A percentile compares a stretch with the other conserved stretches of the same genome.
Evolutionary conservation across 1,139 yeast genomes (phyloP).

Genomic region (Sugiyamaella japonica): DNA sequence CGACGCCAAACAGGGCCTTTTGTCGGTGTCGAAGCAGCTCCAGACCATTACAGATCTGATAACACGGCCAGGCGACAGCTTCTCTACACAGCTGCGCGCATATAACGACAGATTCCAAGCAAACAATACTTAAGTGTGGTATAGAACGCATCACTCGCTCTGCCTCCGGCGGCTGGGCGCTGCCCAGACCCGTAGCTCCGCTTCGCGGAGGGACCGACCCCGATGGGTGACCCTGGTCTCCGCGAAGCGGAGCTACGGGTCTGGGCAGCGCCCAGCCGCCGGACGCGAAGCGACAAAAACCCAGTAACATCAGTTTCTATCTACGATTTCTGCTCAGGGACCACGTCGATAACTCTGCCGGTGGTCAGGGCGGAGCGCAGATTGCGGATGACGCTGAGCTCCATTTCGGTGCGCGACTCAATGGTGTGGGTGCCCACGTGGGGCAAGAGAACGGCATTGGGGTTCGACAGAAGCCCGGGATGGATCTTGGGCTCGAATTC

Average conservation of each 20-base stretch:
- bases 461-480: conserved; percentile 39
- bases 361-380: conserved; percentile 47
- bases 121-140: not conserved
- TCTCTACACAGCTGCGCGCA: conserved; percentile 13
- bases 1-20: conserved; percentile 9
- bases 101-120: conserved; percentile 8
- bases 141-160: not conserved
- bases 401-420: conserved; percentile 60
- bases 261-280: conserved; percentile 2
- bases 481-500: conserved; percentile 69
- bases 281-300: not conserved
- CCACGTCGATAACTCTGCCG: conserved; percentile 57
- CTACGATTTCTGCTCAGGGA: conserved; percentile 43
- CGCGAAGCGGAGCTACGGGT: conserved; percentile 3
- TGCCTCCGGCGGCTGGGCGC: conserved; percentile 1
- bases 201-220: not conserved
- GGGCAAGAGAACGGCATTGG: conserved; percentile 58
- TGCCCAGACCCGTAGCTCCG: too few relatives aligned
- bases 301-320: not conserved
- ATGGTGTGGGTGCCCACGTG: conserved; percentile 65
- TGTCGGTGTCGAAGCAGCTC: conserved; percentile 1
- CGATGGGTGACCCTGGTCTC: not conserved
- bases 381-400: conserved; percentile 53
- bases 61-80: conserved; percentile 6
- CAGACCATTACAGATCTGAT: conserved; percentile 3